Evolutionary conservation across 768 basidiomycete species (phyloP).

Genomic region (Hericium erinaceus): DNA sequence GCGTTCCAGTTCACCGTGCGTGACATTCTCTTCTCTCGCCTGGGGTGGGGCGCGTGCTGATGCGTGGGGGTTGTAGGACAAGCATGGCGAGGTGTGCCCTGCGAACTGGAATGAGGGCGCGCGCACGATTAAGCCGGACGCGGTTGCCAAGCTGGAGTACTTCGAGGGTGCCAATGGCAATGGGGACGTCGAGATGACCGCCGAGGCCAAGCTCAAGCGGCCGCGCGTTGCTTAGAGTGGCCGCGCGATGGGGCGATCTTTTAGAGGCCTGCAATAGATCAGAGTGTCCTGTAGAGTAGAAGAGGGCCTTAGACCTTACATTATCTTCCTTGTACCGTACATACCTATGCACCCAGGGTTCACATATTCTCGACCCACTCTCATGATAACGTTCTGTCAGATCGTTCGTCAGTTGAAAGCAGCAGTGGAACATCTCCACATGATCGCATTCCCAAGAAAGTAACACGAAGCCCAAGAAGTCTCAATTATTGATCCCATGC

Average conservation of each 20-base stretch:
- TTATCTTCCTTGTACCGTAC: no score
- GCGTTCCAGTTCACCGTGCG: conserved; percentile 87
- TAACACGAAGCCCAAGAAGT: no score
- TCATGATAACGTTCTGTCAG: no score
- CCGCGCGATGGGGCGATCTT: not conserved
- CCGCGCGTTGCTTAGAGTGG: conserved; percentile 38
- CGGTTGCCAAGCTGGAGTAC: conserved; percentile 64
- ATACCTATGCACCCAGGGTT: no score
- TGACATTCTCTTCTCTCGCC: conserved; percentile 7
- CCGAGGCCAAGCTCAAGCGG: conserved; percentile 43
- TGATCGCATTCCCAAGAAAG: no score
- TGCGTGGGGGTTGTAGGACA: conserved; percentile 39
- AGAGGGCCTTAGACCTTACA: no score
- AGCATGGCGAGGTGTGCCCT: conserved; percentile 90
- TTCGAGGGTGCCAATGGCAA: conserved; percentile 31
- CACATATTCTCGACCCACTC: no score
- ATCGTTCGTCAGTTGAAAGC: no score
- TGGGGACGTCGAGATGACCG: conserved; percentile 31
- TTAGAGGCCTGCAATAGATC: no score
- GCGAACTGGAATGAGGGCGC: conserved; percentile 80
- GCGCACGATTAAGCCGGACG: conserved; percentile 79
- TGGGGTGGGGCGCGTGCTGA: not conserved
- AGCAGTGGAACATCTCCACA: no score
- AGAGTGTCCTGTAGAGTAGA: no score
- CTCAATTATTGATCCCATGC: conserved; percentile 25